Conservation (phyloP, 148 eudicot species). For the Beta vulgaris region DNA sequence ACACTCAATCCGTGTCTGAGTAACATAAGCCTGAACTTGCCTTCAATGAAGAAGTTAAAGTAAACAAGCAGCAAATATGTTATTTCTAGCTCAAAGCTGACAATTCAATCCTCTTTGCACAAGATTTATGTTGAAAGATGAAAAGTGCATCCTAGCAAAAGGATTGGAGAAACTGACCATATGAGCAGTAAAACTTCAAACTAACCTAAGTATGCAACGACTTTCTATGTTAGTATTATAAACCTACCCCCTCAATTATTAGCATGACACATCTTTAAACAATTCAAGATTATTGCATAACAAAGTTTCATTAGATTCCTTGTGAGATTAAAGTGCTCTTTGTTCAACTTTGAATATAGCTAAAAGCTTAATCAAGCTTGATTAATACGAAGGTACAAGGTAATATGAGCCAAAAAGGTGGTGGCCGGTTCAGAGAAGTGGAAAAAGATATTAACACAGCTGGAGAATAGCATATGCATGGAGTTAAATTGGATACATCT, state of each 20-base stretch:
- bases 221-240: background rate
- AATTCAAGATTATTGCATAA: background rate
- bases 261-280: background rate
- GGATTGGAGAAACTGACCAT: background rate
- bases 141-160: background rate
- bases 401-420: slow-evolving; percentile 4
- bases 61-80: background rate
- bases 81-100: slow-evolving; percentile 11
- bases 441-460: slow-evolving; percentile 5
- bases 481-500: too few relatives aligned
- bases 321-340: background rate
- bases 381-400: slow-evolving; percentile 5
- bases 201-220: background rate
- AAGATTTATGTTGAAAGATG: background rate
- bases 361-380: background rate
- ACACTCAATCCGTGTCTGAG: too few relatives aligned
- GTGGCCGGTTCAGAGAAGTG: background rate
- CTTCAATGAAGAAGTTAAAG: background rate
- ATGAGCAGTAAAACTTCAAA: too few relatives aligned
- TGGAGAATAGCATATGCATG: too few relatives aligned
- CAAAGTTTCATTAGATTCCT: background rate
- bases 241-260: background rate
- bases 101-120: background rate
- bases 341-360: slow-evolving; percentile 3
- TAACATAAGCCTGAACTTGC: background rate